Base-by-base conservation (phyloP, 2,329 filamentous ascomycete genomes). In the Fusarium avenaceum region DNA sequence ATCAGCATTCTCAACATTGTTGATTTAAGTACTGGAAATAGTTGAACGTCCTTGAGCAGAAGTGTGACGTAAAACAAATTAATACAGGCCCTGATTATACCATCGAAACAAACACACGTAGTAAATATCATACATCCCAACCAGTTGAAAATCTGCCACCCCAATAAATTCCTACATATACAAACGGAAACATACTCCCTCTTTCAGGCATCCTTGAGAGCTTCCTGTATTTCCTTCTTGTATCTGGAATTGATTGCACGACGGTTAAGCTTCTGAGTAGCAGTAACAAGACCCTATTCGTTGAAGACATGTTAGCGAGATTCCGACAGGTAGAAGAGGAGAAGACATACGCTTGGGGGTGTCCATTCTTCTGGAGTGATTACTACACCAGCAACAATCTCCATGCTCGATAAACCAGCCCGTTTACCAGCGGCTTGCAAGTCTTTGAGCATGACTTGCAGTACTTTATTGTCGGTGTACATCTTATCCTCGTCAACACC, bases 311-410 rank as follows among this genome's bases (percentile, higher is more conserved):
- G 6, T 30, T 14, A 33, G 10, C 3, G 1, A 6, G 0, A 9
- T 15, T 14, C n/a, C 1, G 7, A 20, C 3, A 3, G 2, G 6
- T 13, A 11, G 9, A 17, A n/a, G 9, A 4, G 14, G 13, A 8
- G 1, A 3, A 19, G 2, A 43, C 91, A 88, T 82, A 95, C 92
- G 76, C 89, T 96, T 59, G 88, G 85, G 48, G 93, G 92, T 45
- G 90, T 94, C 93, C 93, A 97, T 78, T 96, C 93, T 75, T 95
- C 92, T 64, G 94, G 91, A 0, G 90, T 88, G 49, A 97, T 77
- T 7, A 95, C 91, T 11, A 94, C 89, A 38, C 89, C 92, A 26
- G 89, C 86, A 40, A 96, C 84, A 66, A 91, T 89, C 82, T 96
- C 93, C 61, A 95, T 89, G 8, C 86, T 84, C 2, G 83, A 82